These are phyloP conservation scores for Geotrichum candidum DNA, from an alignment of 1,139 yeast species.

Conservation along the genomic window DNA sequence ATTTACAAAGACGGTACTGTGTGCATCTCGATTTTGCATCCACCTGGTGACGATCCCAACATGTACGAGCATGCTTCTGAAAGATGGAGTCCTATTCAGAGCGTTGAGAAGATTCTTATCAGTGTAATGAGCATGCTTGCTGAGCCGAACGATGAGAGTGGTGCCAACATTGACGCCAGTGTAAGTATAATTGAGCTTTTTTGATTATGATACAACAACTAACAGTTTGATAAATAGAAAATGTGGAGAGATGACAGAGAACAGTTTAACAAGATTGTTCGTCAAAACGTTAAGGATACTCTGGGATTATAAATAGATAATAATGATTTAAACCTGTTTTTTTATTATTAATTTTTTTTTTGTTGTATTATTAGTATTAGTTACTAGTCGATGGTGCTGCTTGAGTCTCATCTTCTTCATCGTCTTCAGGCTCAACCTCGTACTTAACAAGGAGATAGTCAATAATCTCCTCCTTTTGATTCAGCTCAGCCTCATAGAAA, in stretches of 20 bases:
- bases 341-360: neutral
- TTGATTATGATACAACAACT: neutral
- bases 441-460: constrained; percentile 65
- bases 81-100: constrained; percentile 96
- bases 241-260: constrained; percentile 80
- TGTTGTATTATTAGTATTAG: neutral
- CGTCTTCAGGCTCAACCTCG: constrained; percentile 59
- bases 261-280: constrained; percentile 60
- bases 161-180: constrained; percentile 95
- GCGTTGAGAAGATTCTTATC: constrained; percentile 86
- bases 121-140: constrained; percentile 95
- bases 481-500: constrained; percentile 81
- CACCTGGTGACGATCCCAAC: constrained; percentile 96
- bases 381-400: constrained; percentile 15
- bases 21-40: constrained; percentile 88
- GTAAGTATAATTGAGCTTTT: constrained; percentile 21
- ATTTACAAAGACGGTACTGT: constrained; percentile 92
- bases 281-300: constrained; percentile 57
- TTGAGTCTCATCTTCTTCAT: constrained; percentile 35
- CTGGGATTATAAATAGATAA: constrained; percentile 47
- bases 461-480: constrained; percentile 40
- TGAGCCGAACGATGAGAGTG: constrained; percentile 94
- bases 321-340: neutral
- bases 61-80: constrained; percentile 93
- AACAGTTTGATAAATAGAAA: constrained; percentile 5